Conservation (phyloP, 805 yeast species). For the Hyphopichia homilentoma region DNA sequence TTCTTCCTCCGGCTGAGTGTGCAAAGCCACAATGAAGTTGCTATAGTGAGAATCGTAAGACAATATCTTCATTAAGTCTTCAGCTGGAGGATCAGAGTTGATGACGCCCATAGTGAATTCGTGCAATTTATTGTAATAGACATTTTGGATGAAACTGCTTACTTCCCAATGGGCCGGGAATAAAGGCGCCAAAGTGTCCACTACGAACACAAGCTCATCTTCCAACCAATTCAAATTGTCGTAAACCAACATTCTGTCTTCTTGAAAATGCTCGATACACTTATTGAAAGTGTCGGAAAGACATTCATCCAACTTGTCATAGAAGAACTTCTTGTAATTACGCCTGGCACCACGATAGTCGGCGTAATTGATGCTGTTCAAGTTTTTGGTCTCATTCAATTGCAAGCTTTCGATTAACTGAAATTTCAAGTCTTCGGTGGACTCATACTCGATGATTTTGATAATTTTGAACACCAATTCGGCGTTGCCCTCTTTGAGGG, state of each 20-base stretch:
- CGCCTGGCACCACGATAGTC: constrained; percentile 40
- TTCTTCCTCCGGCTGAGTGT: constrained; percentile 13
- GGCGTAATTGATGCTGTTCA: constrained; percentile 22
- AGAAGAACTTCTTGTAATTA: constrained; percentile 60
- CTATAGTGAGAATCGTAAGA: constrained; percentile 70
- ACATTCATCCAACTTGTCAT: constrained; percentile 53
- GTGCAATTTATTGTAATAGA: constrained; percentile 67
- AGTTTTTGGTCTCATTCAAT: constrained; percentile 13
- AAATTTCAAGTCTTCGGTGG: constrained; percentile 64
- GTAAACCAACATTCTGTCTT: constrained; percentile 54
- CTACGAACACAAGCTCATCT: constrained; percentile 68
- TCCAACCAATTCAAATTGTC: constrained; percentile 80
- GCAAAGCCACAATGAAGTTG: constrained; percentile 27
- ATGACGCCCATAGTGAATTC: constrained; percentile 60
- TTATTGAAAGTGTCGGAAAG: constrained; percentile 65
- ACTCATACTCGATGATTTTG: constrained; percentile 78
- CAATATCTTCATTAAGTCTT: constrained; percentile 65
- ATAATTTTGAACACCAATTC: constrained; percentile 68
- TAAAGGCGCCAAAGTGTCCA: constrained; percentile 51
- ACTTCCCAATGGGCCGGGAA: constrained; percentile 78
- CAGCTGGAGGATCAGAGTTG: constrained; percentile 75
- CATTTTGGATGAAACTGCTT: constrained; percentile 53
- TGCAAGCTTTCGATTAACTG: constrained; percentile 28
- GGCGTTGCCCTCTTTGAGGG: constrained; percentile 63
- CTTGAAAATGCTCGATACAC: constrained; percentile 51